Evolutionary conservation across 257 asterid genomes (phyloP).

Genomic region (Fraxinus cuspidata): DNA sequence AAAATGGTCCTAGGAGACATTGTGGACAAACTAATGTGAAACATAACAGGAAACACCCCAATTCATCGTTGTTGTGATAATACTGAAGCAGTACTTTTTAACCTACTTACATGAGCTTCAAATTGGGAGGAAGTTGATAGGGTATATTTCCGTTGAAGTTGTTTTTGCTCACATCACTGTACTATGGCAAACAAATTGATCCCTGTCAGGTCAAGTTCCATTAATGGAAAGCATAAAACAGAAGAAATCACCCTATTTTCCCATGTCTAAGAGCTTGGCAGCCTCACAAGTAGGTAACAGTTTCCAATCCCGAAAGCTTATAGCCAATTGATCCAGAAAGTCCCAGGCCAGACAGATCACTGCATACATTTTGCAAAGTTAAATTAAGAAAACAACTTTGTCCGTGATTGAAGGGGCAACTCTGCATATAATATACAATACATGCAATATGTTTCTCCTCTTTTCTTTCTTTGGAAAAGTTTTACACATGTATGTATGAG

Average conservation of each 20-base stretch:
- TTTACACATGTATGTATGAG: neutral
- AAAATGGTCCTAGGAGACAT: neutral
- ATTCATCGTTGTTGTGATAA: neutral
- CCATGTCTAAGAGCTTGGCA: constrained; percentile 25
- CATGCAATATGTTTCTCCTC: neutral
- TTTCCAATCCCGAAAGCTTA: constrained; percentile 45
- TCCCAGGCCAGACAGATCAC: constrained; percentile 45
- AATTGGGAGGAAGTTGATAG: constrained; percentile 62
- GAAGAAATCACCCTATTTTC: constrained; percentile 1
- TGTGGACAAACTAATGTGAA: neutral
- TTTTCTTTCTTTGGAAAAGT: neutral
- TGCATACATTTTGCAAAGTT: constrained; percentile 25
- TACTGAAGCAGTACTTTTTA: neutral
- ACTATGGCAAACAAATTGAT: constrained; percentile 44
- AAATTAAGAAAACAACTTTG: neutral
- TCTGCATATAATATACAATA: neutral
- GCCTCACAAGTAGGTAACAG: constrained; percentile 57
- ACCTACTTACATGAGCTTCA: constrained; percentile 47
- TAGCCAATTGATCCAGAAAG: constrained; percentile 55
- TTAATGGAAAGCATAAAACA: constrained; percentile 7
- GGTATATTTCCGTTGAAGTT: constrained; percentile 58
- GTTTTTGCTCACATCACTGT: constrained; percentile 72
- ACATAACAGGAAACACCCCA: neutral
- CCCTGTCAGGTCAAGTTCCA: constrained; percentile 27
- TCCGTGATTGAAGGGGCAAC: neutral